A percentile compares a stretch with the other conserved stretches of the same genome.
Conservation (phyloP, 2,329 filamentous ascomycete genomes). For the Biscogniauxia mediterranea region DNA sequence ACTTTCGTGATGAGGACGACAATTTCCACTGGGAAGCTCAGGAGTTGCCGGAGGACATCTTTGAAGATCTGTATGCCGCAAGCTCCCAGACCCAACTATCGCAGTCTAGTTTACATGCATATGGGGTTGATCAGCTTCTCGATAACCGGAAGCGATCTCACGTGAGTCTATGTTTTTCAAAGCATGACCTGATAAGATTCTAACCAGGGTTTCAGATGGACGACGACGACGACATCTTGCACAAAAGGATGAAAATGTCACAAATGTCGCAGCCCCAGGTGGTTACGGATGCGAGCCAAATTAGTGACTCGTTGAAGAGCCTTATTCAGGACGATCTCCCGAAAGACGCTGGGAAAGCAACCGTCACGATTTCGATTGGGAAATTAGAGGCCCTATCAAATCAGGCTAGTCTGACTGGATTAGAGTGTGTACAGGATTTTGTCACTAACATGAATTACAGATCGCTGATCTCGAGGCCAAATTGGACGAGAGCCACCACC, state of each 20-base stretch:
- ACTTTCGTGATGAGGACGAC: slow-evolving; percentile 33
- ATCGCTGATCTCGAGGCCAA: slow-evolving; percentile 37
- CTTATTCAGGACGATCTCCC: slow-evolving; percentile 27
- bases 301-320: slow-evolving; percentile 33
- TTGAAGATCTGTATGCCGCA: slow-evolving; percentile 44
- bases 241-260: slow-evolving; percentile 34
- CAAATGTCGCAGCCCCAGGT: slow-evolving; percentile 28
- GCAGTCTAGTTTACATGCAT: slow-evolving; percentile 26
- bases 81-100: slow-evolving; percentile 36
- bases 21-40: slow-evolving; percentile 48
- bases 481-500: slow-evolving; percentile 33
- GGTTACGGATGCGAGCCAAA: slow-evolving; percentile 25
- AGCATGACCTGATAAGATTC: slow-evolving; percentile 1
- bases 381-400: slow-evolving; percentile 34
- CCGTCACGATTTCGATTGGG: slow-evolving; percentile 28
- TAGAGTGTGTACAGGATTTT: not conserved
- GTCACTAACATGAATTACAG: slow-evolving; percentile 26
- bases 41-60: slow-evolving; percentile 45
- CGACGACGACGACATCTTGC: slow-evolving; percentile 28
- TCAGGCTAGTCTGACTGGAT: slow-evolving; percentile 13
- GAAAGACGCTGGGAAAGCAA: slow-evolving; percentile 22
- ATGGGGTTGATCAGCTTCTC: slow-evolving; percentile 18
- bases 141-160: slow-evolving; percentile 46
- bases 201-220: slow-evolving; percentile 33
- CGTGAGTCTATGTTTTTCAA: slow-evolving; percentile 35